phyloP scores from a whole-genome alignment of 1,284 basidiomycete species.

The Naganishia cerealis region DNA sequence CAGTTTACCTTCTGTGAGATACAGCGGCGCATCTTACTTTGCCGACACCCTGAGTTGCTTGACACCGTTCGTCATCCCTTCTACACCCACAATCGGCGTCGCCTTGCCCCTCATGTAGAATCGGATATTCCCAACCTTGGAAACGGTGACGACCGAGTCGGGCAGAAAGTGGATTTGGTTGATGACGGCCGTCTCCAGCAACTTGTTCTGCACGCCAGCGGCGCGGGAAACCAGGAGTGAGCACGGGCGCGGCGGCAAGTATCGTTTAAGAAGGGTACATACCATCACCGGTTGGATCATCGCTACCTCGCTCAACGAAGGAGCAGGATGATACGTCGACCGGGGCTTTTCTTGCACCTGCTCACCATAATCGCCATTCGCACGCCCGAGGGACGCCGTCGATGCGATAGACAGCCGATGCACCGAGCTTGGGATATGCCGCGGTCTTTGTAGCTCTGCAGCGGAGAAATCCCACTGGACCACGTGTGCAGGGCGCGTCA shows the following conservation, averaged over 20 bases:
- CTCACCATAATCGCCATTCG: not conserved
- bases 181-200: constrained; percentile 72
- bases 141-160: constrained; percentile 71
- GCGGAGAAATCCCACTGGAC: constrained; percentile 84
- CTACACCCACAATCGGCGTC: not conserved
- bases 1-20: not conserved
- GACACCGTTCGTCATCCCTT: constrained; percentile 5
- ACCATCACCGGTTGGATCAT: constrained; percentile 87
- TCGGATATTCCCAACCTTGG: constrained; percentile 70
- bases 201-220: constrained; percentile 64
- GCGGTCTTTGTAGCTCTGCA: constrained; percentile 52
- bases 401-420: constrained; percentile 41
- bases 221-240: constrained; percentile 18
- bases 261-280: constrained; percentile 46
- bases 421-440: constrained; percentile 48
- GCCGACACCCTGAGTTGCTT: not conserved
- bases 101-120: constrained; percentile 67
- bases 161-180: constrained; percentile 70
- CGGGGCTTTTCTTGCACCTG: constrained; percentile 38
- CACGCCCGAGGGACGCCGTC: constrained; percentile 52
- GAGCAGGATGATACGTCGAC: constrained; percentile 71
- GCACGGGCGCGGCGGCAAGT: constrained; percentile 9
- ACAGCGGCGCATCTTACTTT: not conserved
- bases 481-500: not conserved
- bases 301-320: constrained; percentile 82